Percentiles rank a stretch among this genome's conserved stretches.
These are phyloP conservation scores for Scheffersomyces coipomensis DNA, from an alignment of 805 yeast genomes.

Conservation along the genomic window DNA sequence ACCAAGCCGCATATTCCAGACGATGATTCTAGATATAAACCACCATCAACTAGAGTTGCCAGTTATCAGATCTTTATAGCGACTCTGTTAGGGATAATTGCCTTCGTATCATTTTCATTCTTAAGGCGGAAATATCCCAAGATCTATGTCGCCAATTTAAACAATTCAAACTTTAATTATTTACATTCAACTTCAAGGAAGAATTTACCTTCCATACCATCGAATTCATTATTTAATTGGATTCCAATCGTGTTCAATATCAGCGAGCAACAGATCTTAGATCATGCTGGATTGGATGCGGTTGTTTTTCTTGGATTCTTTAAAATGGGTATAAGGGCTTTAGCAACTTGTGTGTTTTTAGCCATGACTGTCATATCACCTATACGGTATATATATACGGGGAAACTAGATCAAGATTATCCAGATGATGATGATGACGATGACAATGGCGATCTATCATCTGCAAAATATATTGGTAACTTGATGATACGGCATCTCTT, in stretches of 20 bases:
- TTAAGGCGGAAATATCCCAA: constrained; percentile 75
- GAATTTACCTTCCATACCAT: constrained; percentile 59
- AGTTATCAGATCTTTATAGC: constrained; percentile 79
- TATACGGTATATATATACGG: constrained; percentile 77
- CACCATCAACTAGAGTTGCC: constrained; percentile 51
- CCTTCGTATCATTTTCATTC: constrained; percentile 67
- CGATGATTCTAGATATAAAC: constrained; percentile 14
- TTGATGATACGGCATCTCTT: background rate
- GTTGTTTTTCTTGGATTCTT: constrained; percentile 89
- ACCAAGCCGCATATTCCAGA: constrained; percentile 2
- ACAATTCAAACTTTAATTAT: constrained; percentile 43
- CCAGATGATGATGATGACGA: constrained; percentile 13
- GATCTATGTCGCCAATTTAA: constrained; percentile 77
- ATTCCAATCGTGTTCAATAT: constrained; percentile 62
- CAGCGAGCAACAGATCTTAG: constrained; percentile 73
- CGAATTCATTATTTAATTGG: constrained; percentile 75
- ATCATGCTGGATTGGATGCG: constrained; percentile 92
- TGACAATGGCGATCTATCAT: background rate
- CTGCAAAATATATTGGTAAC: background rate
- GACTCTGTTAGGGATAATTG: constrained; percentile 59
- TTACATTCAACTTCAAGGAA: constrained; percentile 43
- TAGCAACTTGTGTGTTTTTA: constrained; percentile 62
- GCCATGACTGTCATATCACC: constrained; percentile 82
- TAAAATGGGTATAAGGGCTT: constrained; percentile 76
- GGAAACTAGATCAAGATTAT: constrained; percentile 40